Evolutionary conservation across 305 asterid genomes (phyloP), one percentile per base, ranked within the genome.

Genomic region (Fraxinus dipetala): DNA sequence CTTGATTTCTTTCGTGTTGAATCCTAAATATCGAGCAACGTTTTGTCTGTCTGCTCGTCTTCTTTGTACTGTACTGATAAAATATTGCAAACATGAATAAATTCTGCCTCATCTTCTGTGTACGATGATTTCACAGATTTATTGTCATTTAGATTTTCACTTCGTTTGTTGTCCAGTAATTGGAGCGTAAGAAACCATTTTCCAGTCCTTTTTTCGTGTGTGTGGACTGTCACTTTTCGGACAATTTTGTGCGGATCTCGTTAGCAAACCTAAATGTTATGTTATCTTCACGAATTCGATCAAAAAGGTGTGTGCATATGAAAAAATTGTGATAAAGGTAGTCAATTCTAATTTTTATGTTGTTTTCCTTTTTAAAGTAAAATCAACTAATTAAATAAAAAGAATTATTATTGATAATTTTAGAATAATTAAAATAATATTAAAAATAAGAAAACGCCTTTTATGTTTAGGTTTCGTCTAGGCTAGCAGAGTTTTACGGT

Each of bases 1-100:
- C 86, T 86, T 80, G 86, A 72, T 43, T 82, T 79, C 34, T 51
- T 82, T 65, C 85, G 82, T 38, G 61, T 79, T 6, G 69, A 79
- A 18, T 79, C 80, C 38, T 79, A 69, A 79, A 75, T 13, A 45
- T 13, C 1, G 18, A 45, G 18, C 56, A 45, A 40, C 10, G 48
- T 40, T 40, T 9, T 40, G 48, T 40, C 28, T 9, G 48, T 40
- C 14, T 40, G 48, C 14, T 2, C 48, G 11, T 9, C 48, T 9
- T 40, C 14, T 40, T 10, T 45, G 56, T 45, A 45, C 18, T 45
- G 18, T 13, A 13, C 5, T 14, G 3, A 11, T 45, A 10, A 45
- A 45, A 13, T 13, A 45, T 45, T 45, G 56, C 56, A 0, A 45
- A 2, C 5, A 13, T 3, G n/a, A 45, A 45, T 45, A 45, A 13